Base-by-base conservation (phyloP, 2,329 filamentous ascomycete species). In the Fusarium buxicola region DNA sequence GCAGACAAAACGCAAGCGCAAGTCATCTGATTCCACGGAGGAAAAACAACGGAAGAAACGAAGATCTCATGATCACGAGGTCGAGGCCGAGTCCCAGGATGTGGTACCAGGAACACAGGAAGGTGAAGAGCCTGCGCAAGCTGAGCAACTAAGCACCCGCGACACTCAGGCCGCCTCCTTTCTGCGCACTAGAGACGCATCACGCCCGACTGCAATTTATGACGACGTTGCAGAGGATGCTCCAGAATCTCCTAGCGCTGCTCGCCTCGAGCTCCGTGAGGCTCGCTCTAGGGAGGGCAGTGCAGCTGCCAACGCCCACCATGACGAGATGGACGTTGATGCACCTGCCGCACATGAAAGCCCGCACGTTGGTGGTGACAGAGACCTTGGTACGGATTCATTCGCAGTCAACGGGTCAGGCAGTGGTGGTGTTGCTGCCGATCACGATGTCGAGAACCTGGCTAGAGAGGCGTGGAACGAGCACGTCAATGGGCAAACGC, bases 381-480 rank as follows among this genome's bases (percentile, higher is more conserved):
- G 46, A 21, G 43, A 60, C 15, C 39, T 66, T 5, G 50, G 49
- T 16, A 58, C 55, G 24, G 63, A 58, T 2, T 39, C 51, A 21
- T 55, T 35, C 21, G 36, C 32, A 35, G 35, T 41, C 25, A 60
- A 62, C n/a, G 57, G 58, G 18, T 30, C 46, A 11, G 58, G 45
- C 5, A 48, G 44, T 31, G 43, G 15, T 9, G 39, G 18, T n/a
- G 15, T 51, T 11, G 44, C 27, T 18, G 41, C 52, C 12, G 65
- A 73, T 13, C 55, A 58, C 6, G 69, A 76, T 41, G 63, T 74
- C 2, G 72, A 73, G 45, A 69, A 61, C 38, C 54, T 77, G 27
- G 74, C 76, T 4, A 67, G 73, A 38, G 71, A 78, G 53, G 74
- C 76, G 18, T 76, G 71, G 75, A 69, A 71, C 28, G 73, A 76